phyloP scores from a whole-genome alignment of 148 eudicot species.

The Dianthus caryophyllus region DNA sequence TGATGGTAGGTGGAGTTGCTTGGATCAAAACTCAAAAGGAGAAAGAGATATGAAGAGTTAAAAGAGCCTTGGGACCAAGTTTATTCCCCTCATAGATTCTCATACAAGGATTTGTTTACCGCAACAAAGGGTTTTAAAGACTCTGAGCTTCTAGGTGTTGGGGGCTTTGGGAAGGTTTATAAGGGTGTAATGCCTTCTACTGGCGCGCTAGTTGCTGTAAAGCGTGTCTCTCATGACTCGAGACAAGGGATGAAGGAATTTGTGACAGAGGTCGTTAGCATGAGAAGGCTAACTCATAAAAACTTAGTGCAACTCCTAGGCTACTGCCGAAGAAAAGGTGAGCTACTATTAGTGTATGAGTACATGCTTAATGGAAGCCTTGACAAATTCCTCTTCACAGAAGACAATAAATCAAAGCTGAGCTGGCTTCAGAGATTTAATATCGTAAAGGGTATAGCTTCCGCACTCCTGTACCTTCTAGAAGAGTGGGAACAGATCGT shows the following conservation, averaged over 20 bases:
- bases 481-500: conserved; percentile 39
- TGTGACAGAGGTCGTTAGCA: conserved; percentile 24
- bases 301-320: no score
- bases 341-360: conserved; percentile 39
- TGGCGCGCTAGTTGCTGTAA: conserved; percentile 23
- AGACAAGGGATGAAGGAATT: conserved; percentile 36
- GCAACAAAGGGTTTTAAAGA: conserved; percentile 45
- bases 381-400: no score
- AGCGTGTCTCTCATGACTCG: conserved; percentile 35
- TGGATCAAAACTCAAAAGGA: conserved; percentile 10
- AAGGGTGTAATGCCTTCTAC: conserved; percentile 27
- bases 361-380: conserved; percentile 49
- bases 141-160: conserved; percentile 36
- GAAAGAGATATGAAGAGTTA: conserved; percentile 21
- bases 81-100: conserved; percentile 12
- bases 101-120: conserved; percentile 29
- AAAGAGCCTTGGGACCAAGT: conserved; percentile 24
- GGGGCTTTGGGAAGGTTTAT: conserved; percentile 41
- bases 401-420: conserved; percentile 6
- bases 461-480: conserved; percentile 33
- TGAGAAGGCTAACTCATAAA: conserved; percentile 37
- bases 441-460: conserved; percentile 37
- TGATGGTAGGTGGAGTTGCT: conserved; percentile 2
- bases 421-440: conserved; percentile 28
- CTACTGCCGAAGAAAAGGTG: conserved; percentile 32